Evolutionary conservation across 495 filamentous ascomycete species (phyloP).

Genomic region (Penicillium pulvis): DNA sequence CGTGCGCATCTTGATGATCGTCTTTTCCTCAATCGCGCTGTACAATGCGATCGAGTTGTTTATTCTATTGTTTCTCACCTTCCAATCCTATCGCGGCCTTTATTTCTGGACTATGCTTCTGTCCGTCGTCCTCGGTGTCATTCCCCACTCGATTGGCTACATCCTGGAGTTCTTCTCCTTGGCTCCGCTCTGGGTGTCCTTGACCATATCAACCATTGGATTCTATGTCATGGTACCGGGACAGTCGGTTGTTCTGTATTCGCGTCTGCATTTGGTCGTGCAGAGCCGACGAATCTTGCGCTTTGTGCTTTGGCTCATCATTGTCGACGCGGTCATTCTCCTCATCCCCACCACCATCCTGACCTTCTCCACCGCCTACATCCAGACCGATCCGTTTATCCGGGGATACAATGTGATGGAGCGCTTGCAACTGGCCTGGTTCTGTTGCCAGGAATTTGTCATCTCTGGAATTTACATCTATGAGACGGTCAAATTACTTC

Average conservation of each 20-base stretch:
- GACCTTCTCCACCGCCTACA: slow-evolving; percentile 47
- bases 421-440: slow-evolving; percentile 59
- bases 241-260: slow-evolving; percentile 68
- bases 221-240: slow-evolving; percentile 66
- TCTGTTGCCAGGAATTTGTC: slow-evolving; percentile 59
- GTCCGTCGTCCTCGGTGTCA: slow-evolving; percentile 48
- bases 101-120: slow-evolving; percentile 56
- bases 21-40: slow-evolving; percentile 50
- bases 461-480: slow-evolving; percentile 60
- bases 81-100: slow-evolving; percentile 46
- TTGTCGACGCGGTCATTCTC: slow-evolving; percentile 52
- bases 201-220: slow-evolving; percentile 50
- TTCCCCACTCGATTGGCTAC: slow-evolving; percentile 57
- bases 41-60: slow-evolving; percentile 57
- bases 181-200: slow-evolving; percentile 37
- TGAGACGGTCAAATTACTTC: slow-evolving; percentile 51
- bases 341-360: slow-evolving; percentile 55
- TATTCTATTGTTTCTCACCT: slow-evolving; percentile 50
- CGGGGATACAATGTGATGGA: slow-evolving; percentile 57
- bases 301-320: slow-evolving; percentile 57
- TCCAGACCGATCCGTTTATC: slow-evolving; percentile 33
- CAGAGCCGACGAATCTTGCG: slow-evolving; percentile 49
- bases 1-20: slow-evolving; percentile 46
- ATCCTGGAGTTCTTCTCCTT: slow-evolving; percentile 55
- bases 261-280: slow-evolving; percentile 62